A percentile compares a stretch with the other conserved stretches of the same genome.
Conservation (phyloP, 257 asterid genomes). For the Cinchona pubescens region DNA sequence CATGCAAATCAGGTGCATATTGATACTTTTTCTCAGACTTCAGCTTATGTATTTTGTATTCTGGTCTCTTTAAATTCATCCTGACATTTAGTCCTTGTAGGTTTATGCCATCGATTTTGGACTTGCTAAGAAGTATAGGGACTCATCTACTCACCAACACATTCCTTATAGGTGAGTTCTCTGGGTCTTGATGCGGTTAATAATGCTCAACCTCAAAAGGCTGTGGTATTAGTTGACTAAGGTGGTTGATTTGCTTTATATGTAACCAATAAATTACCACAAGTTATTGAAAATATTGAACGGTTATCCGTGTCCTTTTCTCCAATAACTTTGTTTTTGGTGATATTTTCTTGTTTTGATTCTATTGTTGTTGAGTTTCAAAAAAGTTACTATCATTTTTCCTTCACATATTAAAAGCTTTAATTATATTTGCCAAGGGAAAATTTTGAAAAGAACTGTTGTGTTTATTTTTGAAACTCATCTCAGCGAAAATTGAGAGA, state of each 20-base stretch:
- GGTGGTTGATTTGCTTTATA: not conserved
- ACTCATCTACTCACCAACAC: constrained; percentile 74
- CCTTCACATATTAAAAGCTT: not conserved
- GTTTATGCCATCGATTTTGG: constrained; percentile 87
- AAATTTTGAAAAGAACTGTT: not conserved
- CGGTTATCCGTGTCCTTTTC: not conserved
- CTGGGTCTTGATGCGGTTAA: constrained; percentile 7
- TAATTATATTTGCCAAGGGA: not conserved
- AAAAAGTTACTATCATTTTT: not conserved
- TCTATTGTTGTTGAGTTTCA: not conserved
- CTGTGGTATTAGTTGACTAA: not conserved
- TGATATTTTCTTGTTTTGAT: not conserved
- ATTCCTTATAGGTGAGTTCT: constrained; percentile 72
- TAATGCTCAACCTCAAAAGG: not conserved
- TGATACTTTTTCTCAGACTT: constrained; percentile 10
- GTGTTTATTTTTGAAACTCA: not conserved
- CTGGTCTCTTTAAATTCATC: constrained; percentile 16
- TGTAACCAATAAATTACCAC: not conserved
- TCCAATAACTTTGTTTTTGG: not conserved
- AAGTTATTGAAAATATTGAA: not conserved
- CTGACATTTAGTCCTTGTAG: constrained; percentile 31
- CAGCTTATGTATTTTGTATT: constrained; percentile 6
- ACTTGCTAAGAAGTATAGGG: constrained; percentile 84
- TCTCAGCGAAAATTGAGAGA: not conserved
- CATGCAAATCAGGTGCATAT: constrained; percentile 75